Percentiles rank a stretch among this genome's conserved stretches.
These are phyloP conservation scores for Syncephalastrum monosporum DNA, from an alignment of 371 early-diverging fungal genomes.

Conservation along the genomic window DNA sequence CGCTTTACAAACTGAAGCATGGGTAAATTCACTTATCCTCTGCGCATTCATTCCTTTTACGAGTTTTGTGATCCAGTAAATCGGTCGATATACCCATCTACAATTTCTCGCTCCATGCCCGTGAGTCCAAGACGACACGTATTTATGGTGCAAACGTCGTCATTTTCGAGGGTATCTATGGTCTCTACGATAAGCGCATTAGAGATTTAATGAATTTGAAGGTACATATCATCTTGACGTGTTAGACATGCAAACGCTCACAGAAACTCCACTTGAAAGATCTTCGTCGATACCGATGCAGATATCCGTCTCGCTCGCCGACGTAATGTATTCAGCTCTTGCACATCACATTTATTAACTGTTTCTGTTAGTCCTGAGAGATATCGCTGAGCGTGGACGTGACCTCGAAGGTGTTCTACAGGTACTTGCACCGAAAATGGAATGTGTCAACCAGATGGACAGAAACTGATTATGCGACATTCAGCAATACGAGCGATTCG, in stretches of 20 bases:
- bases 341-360: background rate
- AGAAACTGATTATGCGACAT: background rate
- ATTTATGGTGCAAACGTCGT: conserved; percentile 92
- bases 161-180: conserved; percentile 93
- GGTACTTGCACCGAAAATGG: conserved; percentile 26
- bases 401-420: conserved; percentile 79
- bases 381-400: conserved; percentile 87
- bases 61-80: conserved; percentile 28
- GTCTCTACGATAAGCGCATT: conserved; percentile 78
- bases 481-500: conserved; percentile 84
- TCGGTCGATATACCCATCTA: conserved; percentile 78
- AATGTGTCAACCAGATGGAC: background rate
- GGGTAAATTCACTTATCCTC: conserved; percentile 39
- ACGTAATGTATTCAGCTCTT: conserved; percentile 43
- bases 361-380: conserved; percentile 68
- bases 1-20: conserved; percentile 70
- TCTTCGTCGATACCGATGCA: conserved; percentile 94
- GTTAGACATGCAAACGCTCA: background rate
- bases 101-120: conserved; percentile 76
- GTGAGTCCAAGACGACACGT: conserved; percentile 62
- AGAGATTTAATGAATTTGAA: conserved; percentile 88
- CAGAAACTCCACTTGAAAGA: conserved; percentile 23
- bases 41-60: background rate
- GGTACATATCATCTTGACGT: conserved; percentile 37
- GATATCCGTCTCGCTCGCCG: conserved; percentile 89